Conservation (phyloP, 495 filamentous ascomycete genomes). For the Penicillium simplicissimum region DNA sequence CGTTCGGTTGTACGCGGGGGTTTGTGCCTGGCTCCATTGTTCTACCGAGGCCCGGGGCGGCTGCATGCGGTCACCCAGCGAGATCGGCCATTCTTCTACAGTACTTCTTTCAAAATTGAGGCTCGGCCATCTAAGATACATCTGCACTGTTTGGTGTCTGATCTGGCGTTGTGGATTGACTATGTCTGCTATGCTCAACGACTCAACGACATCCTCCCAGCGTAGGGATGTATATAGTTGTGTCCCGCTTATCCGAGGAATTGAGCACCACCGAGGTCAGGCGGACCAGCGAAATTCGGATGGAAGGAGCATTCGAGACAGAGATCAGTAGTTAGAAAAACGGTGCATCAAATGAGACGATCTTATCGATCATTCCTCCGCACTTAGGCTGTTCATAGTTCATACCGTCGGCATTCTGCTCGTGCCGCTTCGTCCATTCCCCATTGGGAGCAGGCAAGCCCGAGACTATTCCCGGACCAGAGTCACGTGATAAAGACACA, state of each 20-base stretch:
- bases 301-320: neutral
- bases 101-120: neutral
- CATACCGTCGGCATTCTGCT: conserved; percentile 3
- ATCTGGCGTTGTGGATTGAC: neutral
- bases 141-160: too few relatives aligned
- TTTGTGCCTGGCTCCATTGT: neutral
- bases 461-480: neutral
- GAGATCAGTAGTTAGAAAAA: neutral
- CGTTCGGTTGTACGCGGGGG: conserved; percentile 42
- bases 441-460: neutral
- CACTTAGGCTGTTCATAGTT: neutral
- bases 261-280: neutral
- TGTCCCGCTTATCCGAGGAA: neutral
- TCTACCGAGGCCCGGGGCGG: conserved; percentile 36
- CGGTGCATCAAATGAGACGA: neutral
- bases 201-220: too few relatives aligned
- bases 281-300: conserved; percentile 5
- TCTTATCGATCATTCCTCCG: neutral
- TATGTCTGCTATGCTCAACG: neutral
- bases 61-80: conserved; percentile 25
- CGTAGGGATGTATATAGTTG: neutral
- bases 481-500: neutral
- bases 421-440: neutral
- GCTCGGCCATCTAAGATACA: neutral
- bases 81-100: conserved; percentile 7